Base-by-base conservation (phyloP, 2,329 filamentous ascomycete species). In the Botryotinia narcissicola region DNA sequence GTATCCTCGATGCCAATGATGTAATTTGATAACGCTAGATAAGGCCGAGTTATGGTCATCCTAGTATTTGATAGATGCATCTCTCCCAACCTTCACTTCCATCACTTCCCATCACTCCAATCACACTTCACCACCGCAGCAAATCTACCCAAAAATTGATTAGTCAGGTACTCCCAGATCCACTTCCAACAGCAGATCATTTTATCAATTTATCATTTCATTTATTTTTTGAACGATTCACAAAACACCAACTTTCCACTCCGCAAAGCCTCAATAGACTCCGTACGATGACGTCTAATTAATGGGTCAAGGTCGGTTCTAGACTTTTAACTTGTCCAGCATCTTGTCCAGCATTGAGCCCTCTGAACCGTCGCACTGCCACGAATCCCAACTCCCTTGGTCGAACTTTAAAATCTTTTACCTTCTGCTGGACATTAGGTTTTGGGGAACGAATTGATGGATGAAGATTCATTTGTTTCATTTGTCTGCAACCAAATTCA, bases 21-120 rank as follows among this genome's bases (percentile, higher is more conserved):
- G 67, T 70, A 70, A 70, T 70, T 70, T 40, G 67, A 70, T 60
- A 60, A 32, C n/a, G 35, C 37, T 60, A 70, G 22, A 40, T 37
- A 54, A 42, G 18, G 46, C 32, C 37, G n/a, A 29, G 51, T 57
- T 1, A 18, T 18, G 16, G n/a, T 4, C n/a, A 57, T 9, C 51
- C 51, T 29, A 57, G 51, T 4, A 29, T 22, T 22, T 9, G 44
- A 22, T 46, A 22, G 44, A 54, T n/a, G 22, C 48, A 5, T 51
- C 20, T 22, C 20, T 32, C 8, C 2, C 12, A 18, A 22, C 18
- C 42, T 18, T 44, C 16, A 44, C 42, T 44, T 44, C 42, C 4
- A 16, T 42, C 42, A 44, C 42, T 44, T 18, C 42, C 32, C 18
- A 46, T 46, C 44, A n/a, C 51, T 57, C 51, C 51, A 57, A 57